Evolutionary conservation across 805 yeast genomes (phyloP), one percentile per base, ranked within the genome.

Genomic region (Sporopachydermia quercuum): DNA sequence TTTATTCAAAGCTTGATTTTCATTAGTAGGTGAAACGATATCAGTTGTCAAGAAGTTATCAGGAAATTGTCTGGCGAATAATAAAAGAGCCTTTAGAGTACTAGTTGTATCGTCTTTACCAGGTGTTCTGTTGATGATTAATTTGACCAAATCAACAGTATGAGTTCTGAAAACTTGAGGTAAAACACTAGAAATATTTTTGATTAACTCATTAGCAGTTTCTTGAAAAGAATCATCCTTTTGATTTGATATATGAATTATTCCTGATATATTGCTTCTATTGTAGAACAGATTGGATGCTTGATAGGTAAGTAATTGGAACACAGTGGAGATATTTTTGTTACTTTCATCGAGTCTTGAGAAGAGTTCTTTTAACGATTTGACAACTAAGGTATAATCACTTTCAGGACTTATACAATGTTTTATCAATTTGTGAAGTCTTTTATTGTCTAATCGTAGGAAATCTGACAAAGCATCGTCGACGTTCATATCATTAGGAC

Each of bases 121-220:
- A 3, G 60, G 55, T 39, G 30, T 41, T 15, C 48, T 47, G 14
- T 47, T 43, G 41, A 56, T 56, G 2, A 74, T 54, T 6, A 63
- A 48, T 0, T 61, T 55, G 3, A 66, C 61, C 41, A 85, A 58
- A 4, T 67, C 65, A 3, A 63, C 57, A 5, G 78, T 61, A 48
- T 82, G 82, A 23, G 68, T 66, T 47, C 71, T 71, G 52, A 85
- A 67, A 1, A 78, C 74, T 11, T 68, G 66, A 1, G 95, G 95
- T 37, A 71, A 60, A 3, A 69, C 63, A 2, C 54, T 49, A 0
- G 93, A 75, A 2, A 82, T 70, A 35, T 70, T 63, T 42, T 74
- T 76, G 17, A 84, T 56, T 3, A 80, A 46, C 38, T 66, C 72
- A 41, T 74, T 70, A 0, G 86, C 67, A 18, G 57, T 46, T 4